Conservation (phyloP, 495 filamentous ascomycete species). For the Podospora anserina region DNA sequence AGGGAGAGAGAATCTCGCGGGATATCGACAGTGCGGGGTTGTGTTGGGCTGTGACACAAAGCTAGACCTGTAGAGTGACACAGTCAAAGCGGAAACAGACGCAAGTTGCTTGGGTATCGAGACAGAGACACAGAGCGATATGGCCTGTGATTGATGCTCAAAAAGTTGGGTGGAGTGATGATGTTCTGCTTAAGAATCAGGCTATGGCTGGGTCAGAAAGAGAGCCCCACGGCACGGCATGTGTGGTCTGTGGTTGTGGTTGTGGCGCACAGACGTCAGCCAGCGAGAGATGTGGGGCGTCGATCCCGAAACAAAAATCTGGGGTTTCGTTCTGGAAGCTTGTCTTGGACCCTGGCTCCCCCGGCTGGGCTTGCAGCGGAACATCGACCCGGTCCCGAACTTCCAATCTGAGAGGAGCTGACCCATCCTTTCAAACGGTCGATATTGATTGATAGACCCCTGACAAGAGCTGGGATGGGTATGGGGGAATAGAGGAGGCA, state of each 20-base stretch:
- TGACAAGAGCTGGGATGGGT: background rate
- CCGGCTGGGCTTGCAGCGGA: background rate
- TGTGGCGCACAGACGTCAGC: background rate
- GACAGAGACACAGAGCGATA: background rate
- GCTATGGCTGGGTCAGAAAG: background rate
- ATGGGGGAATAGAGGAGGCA: too few species aligned
- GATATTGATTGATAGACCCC: background rate
- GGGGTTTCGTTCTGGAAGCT: conserved; percentile 1
- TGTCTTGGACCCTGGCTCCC: background rate
- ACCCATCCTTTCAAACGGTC: background rate
- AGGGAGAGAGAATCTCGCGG: background rate
- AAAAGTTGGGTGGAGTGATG: background rate
- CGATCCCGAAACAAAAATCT: conserved; percentile 8
- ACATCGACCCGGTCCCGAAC: background rate
- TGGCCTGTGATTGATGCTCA: background rate
- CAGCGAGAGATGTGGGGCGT: conserved; percentile 1
- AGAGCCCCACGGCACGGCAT: background rate
- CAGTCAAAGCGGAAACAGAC: background rate
- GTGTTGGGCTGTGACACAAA: background rate
- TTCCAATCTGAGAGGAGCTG: background rate
- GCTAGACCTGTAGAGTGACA: background rate
- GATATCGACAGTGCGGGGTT: background rate
- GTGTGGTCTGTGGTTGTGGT: background rate
- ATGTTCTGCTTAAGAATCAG: background rate
- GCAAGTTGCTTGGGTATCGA: background rate